phyloP scores from a whole-genome alignment of 2,329 filamentous ascomycete genomes.

The Fragosphaeria purpurea region DNA sequence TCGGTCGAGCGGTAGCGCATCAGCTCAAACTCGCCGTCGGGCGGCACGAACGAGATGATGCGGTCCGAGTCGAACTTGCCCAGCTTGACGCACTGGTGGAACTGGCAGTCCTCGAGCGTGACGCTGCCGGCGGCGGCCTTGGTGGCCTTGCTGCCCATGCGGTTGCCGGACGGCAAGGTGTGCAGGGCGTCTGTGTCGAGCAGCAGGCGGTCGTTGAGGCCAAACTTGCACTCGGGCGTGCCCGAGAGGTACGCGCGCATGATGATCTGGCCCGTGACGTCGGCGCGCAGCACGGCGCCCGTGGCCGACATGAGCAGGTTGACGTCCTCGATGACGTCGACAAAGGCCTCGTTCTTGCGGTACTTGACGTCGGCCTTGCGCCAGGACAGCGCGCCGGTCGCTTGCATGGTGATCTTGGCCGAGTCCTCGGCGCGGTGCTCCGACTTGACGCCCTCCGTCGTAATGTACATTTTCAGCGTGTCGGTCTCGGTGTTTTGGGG shows the following conservation, averaged over 20 bases:
- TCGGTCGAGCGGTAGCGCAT: constrained; percentile 98
- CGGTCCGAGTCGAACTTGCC: constrained; percentile 94
- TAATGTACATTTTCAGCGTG: constrained; percentile 99
- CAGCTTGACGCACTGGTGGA: constrained; percentile 97
- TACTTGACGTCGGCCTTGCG: constrained; percentile 96
- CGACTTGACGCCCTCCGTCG: constrained; percentile 95
- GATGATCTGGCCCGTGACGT: constrained; percentile 94
- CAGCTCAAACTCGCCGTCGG: constrained; percentile 94
- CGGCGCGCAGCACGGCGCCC: constrained; percentile 85
- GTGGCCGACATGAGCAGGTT: constrained; percentile 99
- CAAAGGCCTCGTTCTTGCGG: constrained; percentile 98
- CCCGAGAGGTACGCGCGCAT: constrained; percentile 97
- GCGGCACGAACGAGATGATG: constrained; percentile 94
- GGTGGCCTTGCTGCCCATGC: constrained; percentile 75
- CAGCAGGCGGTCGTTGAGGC: constrained; percentile 86
- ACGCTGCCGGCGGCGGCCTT: constrained; percentile 93
- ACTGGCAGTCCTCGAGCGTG: constrained; percentile 94
- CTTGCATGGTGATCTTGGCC: constrained; percentile 98
- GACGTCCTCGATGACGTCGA: constrained; percentile 98
- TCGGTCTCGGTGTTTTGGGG: constrained; percentile 98
- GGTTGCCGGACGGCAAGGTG: constrained; percentile 62
- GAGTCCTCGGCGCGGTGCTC: constrained; percentile 81
- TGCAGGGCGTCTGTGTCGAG: constrained; percentile 67
- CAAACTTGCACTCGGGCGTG: constrained; percentile 97
- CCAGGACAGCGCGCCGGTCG: constrained; percentile 94